phyloP scores from a whole-genome alignment of 2,329 filamentous ascomycete species.

The Ophiostoma quercus region DNA sequence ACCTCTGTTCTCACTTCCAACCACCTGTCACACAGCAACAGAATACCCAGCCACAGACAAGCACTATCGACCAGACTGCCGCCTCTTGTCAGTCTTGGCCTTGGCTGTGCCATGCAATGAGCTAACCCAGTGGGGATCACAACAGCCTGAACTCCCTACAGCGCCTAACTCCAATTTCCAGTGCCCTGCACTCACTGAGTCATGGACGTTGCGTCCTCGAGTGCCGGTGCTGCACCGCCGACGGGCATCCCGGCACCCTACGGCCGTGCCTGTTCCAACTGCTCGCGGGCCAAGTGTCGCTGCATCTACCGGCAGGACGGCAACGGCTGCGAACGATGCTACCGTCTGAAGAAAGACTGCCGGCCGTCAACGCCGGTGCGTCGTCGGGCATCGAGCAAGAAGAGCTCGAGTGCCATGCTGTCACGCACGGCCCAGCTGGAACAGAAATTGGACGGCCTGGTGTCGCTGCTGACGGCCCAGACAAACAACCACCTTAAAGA shows the following conservation, averaged over 20 bases:
- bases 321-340: conserved; percentile 39
- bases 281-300: conserved; percentile 45
- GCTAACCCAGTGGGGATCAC: neutral
- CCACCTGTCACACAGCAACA: neutral
- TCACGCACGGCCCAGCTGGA: conserved; percentile 42
- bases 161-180: too few relatives aligned
- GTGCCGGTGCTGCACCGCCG: neutral
- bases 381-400: conserved; percentile 34
- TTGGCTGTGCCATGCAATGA: conserved; percentile 13
- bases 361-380: conserved; percentile 41
- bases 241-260: conserved; percentile 33
- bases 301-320: conserved; percentile 38
- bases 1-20: neutral
- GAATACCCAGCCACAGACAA: neutral
- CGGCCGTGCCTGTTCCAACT: conserved; percentile 44
- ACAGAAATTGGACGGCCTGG: conserved; percentile 46
- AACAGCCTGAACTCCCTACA: neutral
- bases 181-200: neutral
- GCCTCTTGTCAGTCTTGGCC: neutral
- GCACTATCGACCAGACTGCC: neutral
- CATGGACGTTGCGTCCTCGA: neutral
- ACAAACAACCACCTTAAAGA: conserved; percentile 19
- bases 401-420: conserved; percentile 31
- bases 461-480: conserved; percentile 40
- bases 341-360: conserved; percentile 46